Percentiles rank a stretch among this genome's conserved stretches.
Conservation (phyloP, 1,139 yeast species). For the Lodderomyces parapsilosis region DNA sequence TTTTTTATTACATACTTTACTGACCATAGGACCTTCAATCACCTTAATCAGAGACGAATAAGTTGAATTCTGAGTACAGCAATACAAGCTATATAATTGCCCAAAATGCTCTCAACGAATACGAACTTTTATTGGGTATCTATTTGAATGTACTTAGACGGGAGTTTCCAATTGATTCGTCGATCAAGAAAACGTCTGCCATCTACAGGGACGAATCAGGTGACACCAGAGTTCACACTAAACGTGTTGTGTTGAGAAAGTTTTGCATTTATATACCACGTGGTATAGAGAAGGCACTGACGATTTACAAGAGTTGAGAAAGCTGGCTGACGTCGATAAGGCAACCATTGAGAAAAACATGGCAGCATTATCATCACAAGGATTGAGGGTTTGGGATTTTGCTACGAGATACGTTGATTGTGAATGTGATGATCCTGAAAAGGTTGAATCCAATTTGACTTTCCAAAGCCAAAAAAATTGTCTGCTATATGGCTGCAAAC, state of each 20-base stretch:
- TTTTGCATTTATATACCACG: constrained; percentile 54
- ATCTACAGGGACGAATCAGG: constrained; percentile 44
- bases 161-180: constrained; percentile 82
- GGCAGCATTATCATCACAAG: constrained; percentile 63
- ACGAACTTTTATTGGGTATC: too few species aligned
- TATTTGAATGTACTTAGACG: too few species aligned
- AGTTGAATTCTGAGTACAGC: too few species aligned
- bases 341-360: constrained; percentile 53
- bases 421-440: constrained; percentile 33
- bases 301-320: constrained; percentile 25
- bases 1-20: too few species aligned
- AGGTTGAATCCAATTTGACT: constrained; percentile 53
- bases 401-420: constrained; percentile 38
- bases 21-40: too few species aligned
- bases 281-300: constrained; percentile 45
- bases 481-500: too few species aligned
- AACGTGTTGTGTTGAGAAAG: constrained; percentile 83
- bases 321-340: constrained; percentile 44
- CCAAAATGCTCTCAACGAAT: too few species aligned
- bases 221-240: constrained; percentile 50
- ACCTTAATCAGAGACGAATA: too few species aligned
- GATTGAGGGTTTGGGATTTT: constrained; percentile 74
- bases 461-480: too few species aligned
- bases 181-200: constrained; percentile 74
- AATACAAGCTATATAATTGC: too few species aligned